Evolutionary conservation across 495 filamentous ascomycete species (phyloP).

Genomic region (Penicillium paradoxum): DNA sequence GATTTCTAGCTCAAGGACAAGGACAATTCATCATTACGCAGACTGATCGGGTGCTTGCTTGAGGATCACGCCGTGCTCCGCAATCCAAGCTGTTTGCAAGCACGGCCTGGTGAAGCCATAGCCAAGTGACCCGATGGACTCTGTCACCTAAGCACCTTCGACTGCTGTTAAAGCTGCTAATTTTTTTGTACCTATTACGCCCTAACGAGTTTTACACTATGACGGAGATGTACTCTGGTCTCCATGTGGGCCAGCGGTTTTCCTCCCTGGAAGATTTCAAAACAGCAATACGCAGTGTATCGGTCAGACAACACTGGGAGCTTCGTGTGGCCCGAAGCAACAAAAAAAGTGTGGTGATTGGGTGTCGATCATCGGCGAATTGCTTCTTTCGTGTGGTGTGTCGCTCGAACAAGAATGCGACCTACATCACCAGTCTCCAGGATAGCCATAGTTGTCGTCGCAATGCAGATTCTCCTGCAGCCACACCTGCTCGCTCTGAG

Average conservation of each 20-base stretch:
- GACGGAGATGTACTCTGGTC: slow-evolving; percentile 43
- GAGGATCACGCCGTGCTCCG: slow-evolving; percentile 11
- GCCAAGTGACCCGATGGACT: slow-evolving; percentile 17
- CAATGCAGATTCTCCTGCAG: slow-evolving; percentile 29
- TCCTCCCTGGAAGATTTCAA: slow-evolving; percentile 43
- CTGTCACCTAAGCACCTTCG: slow-evolving; percentile 15
- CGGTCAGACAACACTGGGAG: slow-evolving; percentile 45
- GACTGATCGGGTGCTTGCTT: slow-evolving; percentile 7
- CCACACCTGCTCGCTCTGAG: slow-evolving; percentile 41
- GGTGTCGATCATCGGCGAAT: slow-evolving; percentile 39
- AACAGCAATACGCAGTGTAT: slow-evolving; percentile 40
- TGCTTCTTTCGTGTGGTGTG: slow-evolving; percentile 46
- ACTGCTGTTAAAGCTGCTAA: slow-evolving; percentile 18
- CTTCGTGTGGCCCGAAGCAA: slow-evolving; percentile 44
- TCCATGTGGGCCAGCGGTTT: slow-evolving; percentile 44
- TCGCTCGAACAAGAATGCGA: slow-evolving; percentile 44
- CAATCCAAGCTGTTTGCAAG: slow-evolving; percentile 8
- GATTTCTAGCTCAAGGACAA: not conserved
- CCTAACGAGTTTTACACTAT: slow-evolving; percentile 21
- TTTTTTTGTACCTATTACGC: slow-evolving; percentile 13
- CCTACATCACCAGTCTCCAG: slow-evolving; percentile 45
- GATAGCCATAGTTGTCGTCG: slow-evolving; percentile 41
- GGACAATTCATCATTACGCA: not conserved
- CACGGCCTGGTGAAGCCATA: slow-evolving; percentile 9
- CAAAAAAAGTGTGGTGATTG: slow-evolving; percentile 46